Conservation (phyloP, 768 basidiomycete species). For the Tephrocybe rancida region DNA sequence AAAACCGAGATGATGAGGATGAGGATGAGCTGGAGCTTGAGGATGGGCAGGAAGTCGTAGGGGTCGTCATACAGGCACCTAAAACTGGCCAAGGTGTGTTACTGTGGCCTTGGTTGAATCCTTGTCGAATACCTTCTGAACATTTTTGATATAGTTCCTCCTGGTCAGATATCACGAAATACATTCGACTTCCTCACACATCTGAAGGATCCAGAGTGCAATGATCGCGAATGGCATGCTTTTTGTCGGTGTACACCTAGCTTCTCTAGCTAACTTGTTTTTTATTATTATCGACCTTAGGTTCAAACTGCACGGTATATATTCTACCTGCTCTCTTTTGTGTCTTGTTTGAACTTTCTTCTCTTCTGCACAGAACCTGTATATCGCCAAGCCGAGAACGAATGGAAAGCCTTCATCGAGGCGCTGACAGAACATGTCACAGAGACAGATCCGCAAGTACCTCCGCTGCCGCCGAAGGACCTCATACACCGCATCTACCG, state of each 20-base stretch:
- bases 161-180: constrained; percentile 86
- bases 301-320: constrained; percentile 80
- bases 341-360: neutral
- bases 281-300: constrained; percentile 33
- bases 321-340: neutral
- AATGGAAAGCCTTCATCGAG: constrained; percentile 87
- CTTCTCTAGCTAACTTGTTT: neutral
- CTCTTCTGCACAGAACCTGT: constrained; percentile 57
- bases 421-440: constrained; percentile 65
- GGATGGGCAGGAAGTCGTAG: constrained; percentile 73
- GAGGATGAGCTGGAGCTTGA: constrained; percentile 48
- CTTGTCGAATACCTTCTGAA: neutral
- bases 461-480: constrained; percentile 88
- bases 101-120: neutral
- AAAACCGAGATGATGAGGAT: constrained; percentile 36
- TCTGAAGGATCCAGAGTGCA: constrained; percentile 73
- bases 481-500: constrained; percentile 92
- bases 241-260: no score
- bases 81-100: constrained; percentile 75
- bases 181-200: constrained; percentile 76
- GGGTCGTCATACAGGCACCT: constrained; percentile 78
- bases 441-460: constrained; percentile 81
- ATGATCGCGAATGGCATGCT: constrained; percentile 80
- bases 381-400: constrained; percentile 81
- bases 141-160: constrained; percentile 57